Evolutionary conservation across 2,329 filamentous ascomycete species (phyloP).

Genomic region (Xylariales sp.): DNA sequence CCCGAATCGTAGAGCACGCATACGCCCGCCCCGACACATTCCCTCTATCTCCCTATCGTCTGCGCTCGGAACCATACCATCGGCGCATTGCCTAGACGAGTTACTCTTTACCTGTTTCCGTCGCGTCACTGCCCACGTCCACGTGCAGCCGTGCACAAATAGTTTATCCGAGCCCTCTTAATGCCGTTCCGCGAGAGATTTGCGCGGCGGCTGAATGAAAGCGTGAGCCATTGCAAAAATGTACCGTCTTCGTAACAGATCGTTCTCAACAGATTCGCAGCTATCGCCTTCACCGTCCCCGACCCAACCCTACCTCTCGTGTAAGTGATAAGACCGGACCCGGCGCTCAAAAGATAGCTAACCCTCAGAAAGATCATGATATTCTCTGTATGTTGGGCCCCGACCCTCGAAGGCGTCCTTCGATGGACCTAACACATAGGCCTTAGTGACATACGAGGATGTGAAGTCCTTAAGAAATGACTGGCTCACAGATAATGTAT

Average conservation of each 20-base stretch:
- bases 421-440: constrained; percentile 35
- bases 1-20: constrained; percentile 5
- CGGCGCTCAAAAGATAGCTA: constrained; percentile 19
- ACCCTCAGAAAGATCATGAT: constrained; percentile 52
- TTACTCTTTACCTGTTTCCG: neutral
- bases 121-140: neutral
- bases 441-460: constrained; percentile 85
- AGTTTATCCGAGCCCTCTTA: constrained; percentile 22
- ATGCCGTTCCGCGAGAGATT: constrained; percentile 51
- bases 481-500: constrained; percentile 96
- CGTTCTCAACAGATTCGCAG: constrained; percentile 47
- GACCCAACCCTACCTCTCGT: constrained; percentile 58
- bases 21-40: constrained; percentile 1
- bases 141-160: constrained; percentile 3
- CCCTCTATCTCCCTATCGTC: neutral
- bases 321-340: constrained; percentile 50
- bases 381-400: constrained; percentile 50
- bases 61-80: constrained; percentile 1
- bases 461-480: constrained; percentile 88
- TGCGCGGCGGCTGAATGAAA: constrained; percentile 49
- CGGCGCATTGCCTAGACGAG: constrained; percentile 2
- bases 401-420: neutral
- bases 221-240: constrained; percentile 46
- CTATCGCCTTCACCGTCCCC: constrained; percentile 52
- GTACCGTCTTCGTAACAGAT: constrained; percentile 36